phyloP scores from a whole-genome alignment of 139 green algal species.

The Chlorella sp. region DNA sequence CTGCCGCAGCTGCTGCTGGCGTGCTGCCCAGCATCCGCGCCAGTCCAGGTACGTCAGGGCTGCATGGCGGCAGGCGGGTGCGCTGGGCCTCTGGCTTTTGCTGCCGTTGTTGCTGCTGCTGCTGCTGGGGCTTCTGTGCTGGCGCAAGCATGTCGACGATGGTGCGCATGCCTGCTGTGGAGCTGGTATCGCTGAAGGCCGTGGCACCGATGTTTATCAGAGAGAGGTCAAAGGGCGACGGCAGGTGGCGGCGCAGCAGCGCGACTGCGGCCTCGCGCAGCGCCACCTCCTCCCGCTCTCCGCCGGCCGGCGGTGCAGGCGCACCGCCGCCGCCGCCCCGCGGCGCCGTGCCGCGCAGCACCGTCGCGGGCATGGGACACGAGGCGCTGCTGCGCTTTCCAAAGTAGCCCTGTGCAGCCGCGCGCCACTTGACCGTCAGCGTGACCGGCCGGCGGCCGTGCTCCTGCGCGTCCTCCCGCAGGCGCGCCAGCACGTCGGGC shows the following conservation, averaged over 20 bases:
- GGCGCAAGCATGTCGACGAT: neutral
- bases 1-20: neutral
- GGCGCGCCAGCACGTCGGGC: constrained; percentile 69
- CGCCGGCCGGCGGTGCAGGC: neutral
- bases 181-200: constrained; percentile 33
- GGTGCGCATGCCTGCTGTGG: constrained; percentile 19
- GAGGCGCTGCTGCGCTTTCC: constrained; percentile 54
- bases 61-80: no score
- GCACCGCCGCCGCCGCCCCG: neutral
- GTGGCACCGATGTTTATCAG: constrained; percentile 73
- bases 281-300: constrained; percentile 24
- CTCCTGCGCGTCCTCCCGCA: constrained; percentile 60
- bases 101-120: constrained; percentile 3
- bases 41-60: no score
- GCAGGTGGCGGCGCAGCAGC: constrained; percentile 32
- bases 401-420: constrained; percentile 50
- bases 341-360: constrained; percentile 2
- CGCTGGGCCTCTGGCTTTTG: constrained; percentile 2
- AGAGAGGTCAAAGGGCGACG: constrained; percentile 63
- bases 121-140: constrained; percentile 2
- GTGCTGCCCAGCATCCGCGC: no score
- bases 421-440: constrained; percentile 75
- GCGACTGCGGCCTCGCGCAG: constrained; percentile 39
- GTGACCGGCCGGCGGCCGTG: constrained; percentile 42
- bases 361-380: constrained; percentile 46